Evolutionary conservation across 192 early-diverging fungal genomes (phyloP).

Genomic region (Diversispora epigaea): DNA sequence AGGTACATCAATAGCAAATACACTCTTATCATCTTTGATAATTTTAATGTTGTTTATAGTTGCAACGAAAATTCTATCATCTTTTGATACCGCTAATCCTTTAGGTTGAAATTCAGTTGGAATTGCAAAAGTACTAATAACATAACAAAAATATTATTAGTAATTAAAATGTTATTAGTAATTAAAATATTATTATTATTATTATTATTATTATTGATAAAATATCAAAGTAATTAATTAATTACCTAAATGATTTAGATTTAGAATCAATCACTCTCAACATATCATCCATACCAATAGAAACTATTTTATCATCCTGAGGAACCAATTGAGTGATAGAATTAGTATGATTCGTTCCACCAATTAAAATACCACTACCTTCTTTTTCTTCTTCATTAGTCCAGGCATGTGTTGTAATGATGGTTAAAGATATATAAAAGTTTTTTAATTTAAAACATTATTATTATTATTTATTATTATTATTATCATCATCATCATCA

Average conservation of each 20-base stretch:
- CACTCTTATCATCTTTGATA: slow-evolving; percentile 48
- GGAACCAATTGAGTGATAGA: slow-evolving; percentile 65
- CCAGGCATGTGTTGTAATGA: slow-evolving; percentile 52
- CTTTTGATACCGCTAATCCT: slow-evolving; percentile 49
- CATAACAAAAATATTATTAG: slow-evolving; percentile 20
- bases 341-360: slow-evolving; percentile 72
- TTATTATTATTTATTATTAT: too few relatives aligned
- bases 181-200: background rate
- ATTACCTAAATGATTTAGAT: slow-evolving; percentile 44
- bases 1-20: slow-evolving; percentile 38
- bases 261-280: slow-evolving; percentile 40
- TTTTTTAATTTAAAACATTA: background rate
- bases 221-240: background rate
- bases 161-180: too few relatives aligned
- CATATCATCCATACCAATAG: slow-evolving; percentile 79
- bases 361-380: slow-evolving; percentile 45
- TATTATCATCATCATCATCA: too few relatives aligned
- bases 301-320: slow-evolving; percentile 49
- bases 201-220: background rate
- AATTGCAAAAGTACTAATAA: slow-evolving; percentile 46
- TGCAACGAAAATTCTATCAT: slow-evolving; percentile 53
- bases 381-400: slow-evolving; percentile 36
- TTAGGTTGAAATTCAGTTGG: slow-evolving; percentile 53
- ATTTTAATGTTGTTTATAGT: slow-evolving; percentile 55
- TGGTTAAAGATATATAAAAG: background rate